Evolutionary conservation across 352 stramenopile species (phyloP), one percentile per base, ranked within the genome.

Genomic region (Thalassiosira ordinaria): DNA sequence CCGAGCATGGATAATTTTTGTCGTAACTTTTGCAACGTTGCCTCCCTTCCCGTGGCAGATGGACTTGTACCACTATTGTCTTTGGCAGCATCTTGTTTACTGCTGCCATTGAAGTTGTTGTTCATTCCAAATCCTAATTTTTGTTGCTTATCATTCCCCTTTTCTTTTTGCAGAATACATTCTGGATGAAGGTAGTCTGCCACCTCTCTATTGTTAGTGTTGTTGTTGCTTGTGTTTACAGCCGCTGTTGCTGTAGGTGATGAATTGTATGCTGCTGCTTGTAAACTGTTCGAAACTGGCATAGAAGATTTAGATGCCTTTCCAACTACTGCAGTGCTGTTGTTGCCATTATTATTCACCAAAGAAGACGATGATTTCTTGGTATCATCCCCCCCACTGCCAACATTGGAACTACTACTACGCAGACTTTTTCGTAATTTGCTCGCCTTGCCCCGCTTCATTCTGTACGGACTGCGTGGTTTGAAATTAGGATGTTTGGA

Each of bases 121-220:
- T 6, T 44, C 8, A 5, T 47, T 41, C 9, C 27, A 22, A 70
- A 70, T 27, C 47, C 27, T 2, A 70, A 31, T 70, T 49, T 68
- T 27, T 75, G 61, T 27, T 29, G 62, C 5, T 61, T 67, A 18
- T 67, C 52, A 14, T 46, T 57, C 9, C 59, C 74, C 35, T 78
- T 82, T 56, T 77, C 66, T 18, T 82, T 82, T 49, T 67, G 22
- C 2, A 82, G 35, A 46, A 59, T 51, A 55, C 74, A 82, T 9
- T 77, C 31, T 29, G 53, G 49, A 65, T 82, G 74, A 22, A 82
- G 53, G 33, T 65, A 75, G 37, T 70, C 74, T 46, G 63, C 60
- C n/a, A n/a, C n/a, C n/a, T n/a, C n/a, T n/a, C n/a, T n/a, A n/a
- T n/a, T n/a, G n/a, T n/a, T n/a, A 9, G 74, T 61, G 55, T 73